Conservation (phyloP, 2,329 filamentous ascomycete species). For the Conoideocrella luteorostrata region DNA sequence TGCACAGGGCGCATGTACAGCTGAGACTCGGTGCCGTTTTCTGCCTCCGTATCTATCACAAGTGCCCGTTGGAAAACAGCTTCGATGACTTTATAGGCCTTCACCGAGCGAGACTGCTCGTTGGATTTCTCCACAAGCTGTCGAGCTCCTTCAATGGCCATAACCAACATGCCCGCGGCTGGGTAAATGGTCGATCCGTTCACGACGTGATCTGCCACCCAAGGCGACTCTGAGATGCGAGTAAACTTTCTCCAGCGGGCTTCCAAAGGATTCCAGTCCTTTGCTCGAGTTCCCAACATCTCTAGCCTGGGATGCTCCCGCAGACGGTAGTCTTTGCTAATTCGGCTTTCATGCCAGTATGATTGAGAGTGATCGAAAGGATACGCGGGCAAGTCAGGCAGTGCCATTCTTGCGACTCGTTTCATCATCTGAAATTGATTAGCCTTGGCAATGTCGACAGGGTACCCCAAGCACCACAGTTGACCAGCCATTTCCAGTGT, state of each 20-base stretch:
- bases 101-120: no score
- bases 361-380: slow-evolving; percentile 16
- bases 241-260: slow-evolving; percentile 12
- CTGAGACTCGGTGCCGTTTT: no score
- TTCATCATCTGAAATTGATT: background rate
- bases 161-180: slow-evolving; percentile 27
- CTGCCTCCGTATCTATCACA: no score
- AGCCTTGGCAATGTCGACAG: background rate
- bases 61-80: no score
- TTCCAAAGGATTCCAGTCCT: slow-evolving; percentile 11
- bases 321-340: slow-evolving; percentile 11
- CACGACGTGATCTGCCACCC: slow-evolving; percentile 30
- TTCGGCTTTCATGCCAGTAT: slow-evolving; percentile 18
- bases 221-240: slow-evolving; percentile 14
- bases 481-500: background rate
- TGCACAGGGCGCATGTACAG: no score
- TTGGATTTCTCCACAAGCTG: no score
- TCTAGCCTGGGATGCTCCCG: slow-evolving; percentile 6
- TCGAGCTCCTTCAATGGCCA: slow-evolving; percentile 27
- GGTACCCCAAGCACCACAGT: slow-evolving; percentile 2
- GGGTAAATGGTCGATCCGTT: slow-evolving; percentile 30
- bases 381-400: slow-evolving; percentile 15
- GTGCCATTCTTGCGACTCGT: background rate
- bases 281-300: slow-evolving; percentile 10
- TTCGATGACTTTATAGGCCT: no score